Percentiles rank a stretch among this genome's conserved stretches.
Conservation (phyloP, 257 asterid genomes). For the Dorcoceras hygrometricum region DNA sequence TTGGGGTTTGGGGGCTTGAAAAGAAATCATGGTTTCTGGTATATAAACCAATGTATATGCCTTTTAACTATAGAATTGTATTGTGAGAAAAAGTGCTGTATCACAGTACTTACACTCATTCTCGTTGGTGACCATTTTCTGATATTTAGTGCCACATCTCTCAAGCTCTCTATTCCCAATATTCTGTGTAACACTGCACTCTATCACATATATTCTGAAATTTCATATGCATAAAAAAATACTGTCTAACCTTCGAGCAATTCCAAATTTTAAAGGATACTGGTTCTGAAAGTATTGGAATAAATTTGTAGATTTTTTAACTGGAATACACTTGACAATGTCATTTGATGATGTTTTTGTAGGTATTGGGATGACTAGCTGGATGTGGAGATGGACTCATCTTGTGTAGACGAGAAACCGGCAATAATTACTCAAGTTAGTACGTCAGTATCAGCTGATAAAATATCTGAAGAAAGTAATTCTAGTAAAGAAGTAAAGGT, state of each 20-base stretch:
- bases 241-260: conserved; percentile 38
- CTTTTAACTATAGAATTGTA: conserved; percentile 1
- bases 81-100: not conserved
- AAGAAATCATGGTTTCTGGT: no score
- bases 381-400: conserved; percentile 71
- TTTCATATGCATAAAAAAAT: conserved; percentile 25
- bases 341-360: conserved; percentile 42
- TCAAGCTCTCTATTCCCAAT: not conserved
- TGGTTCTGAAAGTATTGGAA: conserved; percentile 29
- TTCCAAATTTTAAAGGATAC: conserved; percentile 29
- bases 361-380: conserved; percentile 45
- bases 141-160: not conserved
- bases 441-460: conserved; percentile 23
- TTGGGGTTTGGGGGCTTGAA: no score
- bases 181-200: not conserved
- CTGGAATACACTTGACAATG: conserved; percentile 38
- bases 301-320: conserved; percentile 31
- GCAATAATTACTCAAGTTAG: conserved; percentile 34
- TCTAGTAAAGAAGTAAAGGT: conserved; percentile 34
- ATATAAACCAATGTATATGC: no score
- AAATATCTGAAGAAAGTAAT: conserved; percentile 28
- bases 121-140: not conserved
- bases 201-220: not conserved
- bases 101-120: not conserved
- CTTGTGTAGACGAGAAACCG: conserved; percentile 45